These are phyloP conservation scores for Phytopythium montanum DNA, from an alignment of 352 stramenopile species.

Conservation along the genomic window DNA sequence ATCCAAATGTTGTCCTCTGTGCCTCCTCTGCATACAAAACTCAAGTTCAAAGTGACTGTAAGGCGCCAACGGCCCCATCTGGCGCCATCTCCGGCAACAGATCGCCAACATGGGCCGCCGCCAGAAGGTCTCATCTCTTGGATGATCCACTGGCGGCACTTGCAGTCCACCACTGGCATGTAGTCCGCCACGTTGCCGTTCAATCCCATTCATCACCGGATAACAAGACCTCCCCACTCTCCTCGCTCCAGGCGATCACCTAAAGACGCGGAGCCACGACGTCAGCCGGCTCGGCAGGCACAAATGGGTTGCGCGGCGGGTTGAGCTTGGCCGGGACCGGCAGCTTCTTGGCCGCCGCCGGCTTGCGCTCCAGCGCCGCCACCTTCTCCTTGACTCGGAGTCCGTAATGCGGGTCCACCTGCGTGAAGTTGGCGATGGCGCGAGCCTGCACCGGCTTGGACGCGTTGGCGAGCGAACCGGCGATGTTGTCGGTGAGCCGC, in stretches of 20 bases:
- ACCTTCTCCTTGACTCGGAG: constrained; percentile 61
- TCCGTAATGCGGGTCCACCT: constrained; percentile 86
- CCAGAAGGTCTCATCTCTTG: too few relatives aligned
- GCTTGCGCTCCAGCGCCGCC: constrained; percentile 26
- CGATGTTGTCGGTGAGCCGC: constrained; percentile 87
- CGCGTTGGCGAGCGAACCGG: constrained; percentile 73
- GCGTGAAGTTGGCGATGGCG: constrained; percentile 84
- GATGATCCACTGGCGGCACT: background rate
- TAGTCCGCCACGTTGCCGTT: too few relatives aligned
- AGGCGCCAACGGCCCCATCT: too few relatives aligned
- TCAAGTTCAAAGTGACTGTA: too few relatives aligned
- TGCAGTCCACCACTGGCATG: too few relatives aligned
- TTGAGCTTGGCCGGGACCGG: constrained; percentile 72
- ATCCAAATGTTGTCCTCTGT: background rate
- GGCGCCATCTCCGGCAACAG: too few relatives aligned
- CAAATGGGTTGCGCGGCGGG: constrained; percentile 54
- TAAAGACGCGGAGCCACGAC: constrained; percentile 52
- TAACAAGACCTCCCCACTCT: too few relatives aligned
- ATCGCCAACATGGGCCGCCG: too few relatives aligned
- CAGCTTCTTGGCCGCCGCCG: constrained; percentile 84
- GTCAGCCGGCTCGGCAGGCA: constrained; percentile 43
- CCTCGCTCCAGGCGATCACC: too few relatives aligned
- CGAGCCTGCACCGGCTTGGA: constrained; percentile 76
- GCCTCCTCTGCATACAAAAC: too few relatives aligned
- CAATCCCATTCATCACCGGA: too few relatives aligned